A percentile compares a stretch with the other conserved stretches of the same genome.
Conservation (phyloP, 441 rosid genomes). For the Pelargonium cotyledonis region DNA sequence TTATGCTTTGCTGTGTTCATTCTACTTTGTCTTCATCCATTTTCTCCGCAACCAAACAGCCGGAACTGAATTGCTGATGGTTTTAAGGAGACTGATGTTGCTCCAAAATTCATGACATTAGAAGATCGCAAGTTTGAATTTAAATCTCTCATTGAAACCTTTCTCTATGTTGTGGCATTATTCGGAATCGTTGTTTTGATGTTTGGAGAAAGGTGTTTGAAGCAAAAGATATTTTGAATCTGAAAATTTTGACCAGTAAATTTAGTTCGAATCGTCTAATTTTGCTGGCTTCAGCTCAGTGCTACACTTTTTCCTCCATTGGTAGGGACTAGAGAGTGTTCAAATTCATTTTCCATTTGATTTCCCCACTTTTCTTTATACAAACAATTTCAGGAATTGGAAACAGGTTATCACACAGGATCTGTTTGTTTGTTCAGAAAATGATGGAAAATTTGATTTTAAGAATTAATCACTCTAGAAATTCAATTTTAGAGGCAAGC, state of each 20-base stretch:
- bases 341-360: conserved; percentile 6
- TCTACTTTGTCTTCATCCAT: background rate
- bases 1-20: no score
- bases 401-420: background rate
- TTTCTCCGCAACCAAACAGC: background rate
- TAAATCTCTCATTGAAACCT: background rate
- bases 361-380: background rate
- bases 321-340: background rate
- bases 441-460: background rate
- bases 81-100: background rate
- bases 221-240: background rate
- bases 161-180: background rate
- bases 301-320: conserved; percentile 9
- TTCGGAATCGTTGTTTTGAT: background rate
- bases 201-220: background rate
- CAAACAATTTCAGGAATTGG: background rate
- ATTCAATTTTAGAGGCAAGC: background rate
- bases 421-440: conserved; percentile 10
- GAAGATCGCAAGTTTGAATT: background rate
- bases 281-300: conserved; percentile 6
- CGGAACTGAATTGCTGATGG: background rate
- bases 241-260: background rate
- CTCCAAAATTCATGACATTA: background rate
- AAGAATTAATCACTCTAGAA: background rate
- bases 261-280: background rate